phyloP scores from a whole-genome alignment of 805 yeast species.

The Yarrowia sp. region DNA sequence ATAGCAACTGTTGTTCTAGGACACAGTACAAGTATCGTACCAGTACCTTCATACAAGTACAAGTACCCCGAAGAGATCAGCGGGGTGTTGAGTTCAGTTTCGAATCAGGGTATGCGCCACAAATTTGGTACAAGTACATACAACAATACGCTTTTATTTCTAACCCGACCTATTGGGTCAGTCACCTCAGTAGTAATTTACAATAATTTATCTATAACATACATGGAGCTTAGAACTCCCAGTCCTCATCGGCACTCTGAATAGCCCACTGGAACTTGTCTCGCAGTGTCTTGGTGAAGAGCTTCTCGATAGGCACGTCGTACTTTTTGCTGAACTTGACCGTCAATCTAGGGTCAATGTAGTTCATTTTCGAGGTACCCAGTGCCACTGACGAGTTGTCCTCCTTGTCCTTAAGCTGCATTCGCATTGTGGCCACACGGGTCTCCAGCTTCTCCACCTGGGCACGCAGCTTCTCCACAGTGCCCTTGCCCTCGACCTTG shows the following conservation, averaged over 20 bases:
- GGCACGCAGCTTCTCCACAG: slow-evolving; percentile 65
- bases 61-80: too few species aligned
- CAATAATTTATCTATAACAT: slow-evolving; percentile 22
- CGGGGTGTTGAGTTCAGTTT: neutral
- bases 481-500: slow-evolving; percentile 49
- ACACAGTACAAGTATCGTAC: too few species aligned
- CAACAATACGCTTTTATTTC: too few species aligned
- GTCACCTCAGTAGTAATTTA: too few species aligned
- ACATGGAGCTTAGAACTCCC: slow-evolving; percentile 59
- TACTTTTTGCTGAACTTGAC: slow-evolving; percentile 84
- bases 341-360: slow-evolving; percentile 89
- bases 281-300: slow-evolving; percentile 84
- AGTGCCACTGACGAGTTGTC: slow-evolving; percentile 91
- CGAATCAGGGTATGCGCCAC: too few species aligned
- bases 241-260: slow-evolving; percentile 79
- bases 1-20: too few species aligned
- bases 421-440: slow-evolving; percentile 61
- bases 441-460: slow-evolving; percentile 71
- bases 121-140: too few species aligned
- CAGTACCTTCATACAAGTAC: too few species aligned
- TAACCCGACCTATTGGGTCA: too few species aligned
- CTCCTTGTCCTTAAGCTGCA: slow-evolving; percentile 86
- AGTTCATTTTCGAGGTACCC: slow-evolving; percentile 90
- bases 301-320: slow-evolving; percentile 85
- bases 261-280: slow-evolving; percentile 97